These are phyloP conservation scores for Breviolum minutum DNA, from an alignment of 73 alveolate genomes.

Conservation along the genomic window DNA sequence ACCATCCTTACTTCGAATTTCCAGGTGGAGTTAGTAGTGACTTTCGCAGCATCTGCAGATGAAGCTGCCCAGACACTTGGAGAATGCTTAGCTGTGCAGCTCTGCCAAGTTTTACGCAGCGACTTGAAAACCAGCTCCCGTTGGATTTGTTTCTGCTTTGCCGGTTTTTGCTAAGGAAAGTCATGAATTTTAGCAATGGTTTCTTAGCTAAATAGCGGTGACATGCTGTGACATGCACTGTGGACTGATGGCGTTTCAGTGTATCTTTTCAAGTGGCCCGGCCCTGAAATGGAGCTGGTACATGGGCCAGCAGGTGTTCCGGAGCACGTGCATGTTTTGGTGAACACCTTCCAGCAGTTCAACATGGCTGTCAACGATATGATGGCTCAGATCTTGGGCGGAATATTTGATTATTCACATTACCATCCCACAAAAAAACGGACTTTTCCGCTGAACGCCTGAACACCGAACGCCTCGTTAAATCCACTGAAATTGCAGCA, in stretches of 20 bases:
- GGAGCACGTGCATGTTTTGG: conserved; percentile 62
- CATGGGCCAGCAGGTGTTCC: conserved; percentile 2
- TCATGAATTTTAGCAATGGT: conserved; percentile 34
- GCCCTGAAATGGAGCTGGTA: not conserved
- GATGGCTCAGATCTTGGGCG: conserved; percentile 12
- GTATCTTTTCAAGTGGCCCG: not conserved
- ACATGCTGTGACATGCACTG: not conserved
- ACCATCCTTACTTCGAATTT: not conserved
- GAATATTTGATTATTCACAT: not conserved
- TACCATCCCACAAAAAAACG: not conserved
- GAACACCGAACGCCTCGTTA: not conserved
- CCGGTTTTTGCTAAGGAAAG: not conserved
- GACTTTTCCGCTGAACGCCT: not conserved
- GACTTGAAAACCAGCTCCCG: too few relatives aligned
- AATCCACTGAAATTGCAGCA: not conserved
- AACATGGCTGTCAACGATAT: conserved; percentile 60
- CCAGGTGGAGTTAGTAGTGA: not conserved
- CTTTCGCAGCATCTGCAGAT: not conserved
- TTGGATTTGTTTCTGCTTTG: too few relatives aligned
- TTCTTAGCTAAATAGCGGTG: not conserved
- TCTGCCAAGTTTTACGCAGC: too few relatives aligned
- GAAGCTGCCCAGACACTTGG: conserved; percentile 74
- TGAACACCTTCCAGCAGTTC: conserved; percentile 78
- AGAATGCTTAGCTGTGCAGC: not conserved
- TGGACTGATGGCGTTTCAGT: not conserved